Percentiles rank a stretch among this genome's conserved stretches.
These are phyloP conservation scores for Quillaja saponaria DNA, from an alignment of 306 rosid genomes.

Conservation along the genomic window DNA sequence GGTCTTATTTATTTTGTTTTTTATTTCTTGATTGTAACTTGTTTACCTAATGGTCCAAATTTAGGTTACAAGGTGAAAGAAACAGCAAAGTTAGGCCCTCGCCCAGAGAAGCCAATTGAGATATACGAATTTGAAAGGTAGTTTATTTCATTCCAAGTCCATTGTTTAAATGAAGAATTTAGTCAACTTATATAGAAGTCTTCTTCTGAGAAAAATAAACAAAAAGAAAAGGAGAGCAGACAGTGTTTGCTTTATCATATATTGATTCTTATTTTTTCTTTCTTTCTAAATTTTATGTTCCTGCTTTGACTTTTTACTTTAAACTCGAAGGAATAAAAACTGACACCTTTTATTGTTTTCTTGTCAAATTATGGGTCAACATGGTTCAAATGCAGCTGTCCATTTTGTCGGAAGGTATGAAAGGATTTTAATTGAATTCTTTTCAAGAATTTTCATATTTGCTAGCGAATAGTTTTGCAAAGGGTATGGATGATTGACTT, in stretches of 20 bases:
- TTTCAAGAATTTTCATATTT: neutral
- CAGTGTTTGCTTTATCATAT: too few relatives aligned
- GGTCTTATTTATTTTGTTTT: slow-evolving; percentile 3
- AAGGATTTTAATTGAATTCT: slow-evolving; percentile 11
- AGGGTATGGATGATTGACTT: neutral
- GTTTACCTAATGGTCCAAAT: slow-evolving; percentile 29
- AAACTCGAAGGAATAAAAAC: slow-evolving; percentile 25
- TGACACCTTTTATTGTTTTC: slow-evolving; percentile 38
- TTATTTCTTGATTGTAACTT: neutral
- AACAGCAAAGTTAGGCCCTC: slow-evolving; percentile 82
- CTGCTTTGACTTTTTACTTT: slow-evolving; percentile 1
- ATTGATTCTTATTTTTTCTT: neutral
- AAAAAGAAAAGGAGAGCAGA: too few relatives aligned
- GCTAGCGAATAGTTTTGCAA: neutral
- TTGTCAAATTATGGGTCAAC: slow-evolving; percentile 28
- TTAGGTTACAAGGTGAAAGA: slow-evolving; percentile 79
- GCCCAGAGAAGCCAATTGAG: slow-evolving; percentile 89
- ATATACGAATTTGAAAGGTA: slow-evolving; percentile 97
- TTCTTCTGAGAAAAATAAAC: too few relatives aligned
- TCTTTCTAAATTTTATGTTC: slow-evolving; percentile 9
- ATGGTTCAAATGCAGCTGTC: slow-evolving; percentile 66
- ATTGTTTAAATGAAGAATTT: slow-evolving; percentile 10
- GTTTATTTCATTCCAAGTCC: slow-evolving; percentile 14
- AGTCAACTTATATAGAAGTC: neutral
- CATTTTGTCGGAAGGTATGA: slow-evolving; percentile 95